phyloP scores from a whole-genome alignment of 345 rosid genomes.

The Zanthoxylum bungeanum region DNA sequence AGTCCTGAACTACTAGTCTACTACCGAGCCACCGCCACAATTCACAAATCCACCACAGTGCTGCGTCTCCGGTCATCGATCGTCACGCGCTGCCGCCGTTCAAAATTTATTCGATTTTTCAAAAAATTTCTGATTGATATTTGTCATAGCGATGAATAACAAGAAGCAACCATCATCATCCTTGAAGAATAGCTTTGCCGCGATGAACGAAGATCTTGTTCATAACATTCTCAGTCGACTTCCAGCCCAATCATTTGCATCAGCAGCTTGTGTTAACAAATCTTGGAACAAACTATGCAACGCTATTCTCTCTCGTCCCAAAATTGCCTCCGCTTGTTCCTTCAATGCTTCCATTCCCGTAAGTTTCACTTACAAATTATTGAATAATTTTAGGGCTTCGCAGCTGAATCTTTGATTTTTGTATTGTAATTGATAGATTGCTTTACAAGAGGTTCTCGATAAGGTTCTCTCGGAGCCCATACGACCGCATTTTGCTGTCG shows the following conservation, averaged over 20 bases:
- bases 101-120: no score
- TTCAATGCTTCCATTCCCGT: conserved; percentile 27
- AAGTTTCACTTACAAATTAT: background rate
- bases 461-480: conserved; percentile 55
- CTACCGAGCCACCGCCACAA: no score
- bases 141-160: no score
- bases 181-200: no score
- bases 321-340: conserved; percentile 46
- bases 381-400: background rate
- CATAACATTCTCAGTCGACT: conserved; percentile 29
- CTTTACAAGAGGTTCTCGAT: conserved; percentile 45
- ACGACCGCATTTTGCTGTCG: conserved; percentile 64
- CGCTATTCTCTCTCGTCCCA: conserved; percentile 31
- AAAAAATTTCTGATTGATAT: no score
- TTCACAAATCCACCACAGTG: no score
- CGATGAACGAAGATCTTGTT: conserved; percentile 38
- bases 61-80: no score
- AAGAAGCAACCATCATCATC: no score
- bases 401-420: background rate
- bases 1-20: no score
- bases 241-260: conserved; percentile 42
- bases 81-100: no score
- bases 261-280: conserved; percentile 41
- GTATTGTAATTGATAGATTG: conserved; percentile 27
- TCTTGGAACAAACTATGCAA: conserved; percentile 36